Base-by-base conservation (phyloP, 2,329 filamentous ascomycete species). In the Ciborinia camelliae region DNA sequence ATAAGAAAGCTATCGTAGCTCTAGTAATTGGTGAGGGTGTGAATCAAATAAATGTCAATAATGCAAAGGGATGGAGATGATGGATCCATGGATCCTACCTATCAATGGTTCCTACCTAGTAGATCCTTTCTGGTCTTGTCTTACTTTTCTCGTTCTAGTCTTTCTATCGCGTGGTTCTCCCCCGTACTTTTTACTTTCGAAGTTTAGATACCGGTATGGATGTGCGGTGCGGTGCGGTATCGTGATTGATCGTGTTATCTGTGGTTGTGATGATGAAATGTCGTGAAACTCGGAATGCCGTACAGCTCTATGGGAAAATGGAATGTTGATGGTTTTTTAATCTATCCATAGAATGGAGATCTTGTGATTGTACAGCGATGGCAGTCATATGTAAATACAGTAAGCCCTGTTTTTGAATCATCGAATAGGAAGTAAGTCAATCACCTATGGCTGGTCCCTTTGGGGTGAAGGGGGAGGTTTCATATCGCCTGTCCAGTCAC, bases 151-250 rank as follows among this genome's bases (percentile, higher is more conserved):
- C 2, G 30, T 58, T 58, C 54, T 45, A 30, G 26, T 30, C 39
- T 43, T 14, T 41, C 39, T 43, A 43, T 45, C 18, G 10, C 10
- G 18, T 51, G 48, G 48, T 32, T 45, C 39, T 35, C 28, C 55
- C 54, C 55, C 28, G 55, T 58, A 58, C 55, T 58, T 47, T 54
- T 7, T n/a, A 35, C 28, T 41, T 58, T 26, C 18, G 18, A 41
- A 23, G 28, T 55, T n/a, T 32, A 30, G 28, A 43, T 23, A 23
- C 2, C 7, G 3, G 30, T 43, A 45, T 43, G 51, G 51, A 39
- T 53, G n/a, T 37, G 51, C 30, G 30, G 51, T 26, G 35, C 23
- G 30, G 51, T 53, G 53, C 51, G 51, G 51, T 23, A 53, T 37
- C 32, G 32, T 53, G 51, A 28, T 54, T 37, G 23, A 54, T 58